Base-by-base conservation (phyloP, 2,329 filamentous ascomycete species). In the Tolypocladium cylindrosporum region DNA sequence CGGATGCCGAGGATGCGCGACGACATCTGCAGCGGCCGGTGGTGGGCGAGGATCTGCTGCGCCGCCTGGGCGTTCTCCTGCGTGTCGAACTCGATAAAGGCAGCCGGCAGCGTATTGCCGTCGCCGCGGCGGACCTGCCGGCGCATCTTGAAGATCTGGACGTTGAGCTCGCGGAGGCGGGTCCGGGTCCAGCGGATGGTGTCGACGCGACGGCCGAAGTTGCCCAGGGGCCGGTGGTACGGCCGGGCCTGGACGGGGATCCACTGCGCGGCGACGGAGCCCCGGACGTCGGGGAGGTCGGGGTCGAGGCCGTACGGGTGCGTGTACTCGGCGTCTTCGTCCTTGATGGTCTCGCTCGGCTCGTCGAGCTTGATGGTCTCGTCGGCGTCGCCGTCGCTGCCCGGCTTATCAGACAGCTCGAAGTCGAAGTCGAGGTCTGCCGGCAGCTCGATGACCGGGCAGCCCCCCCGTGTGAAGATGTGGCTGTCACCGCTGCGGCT, bases 111-210 rank as follows among this genome's bases (percentile, higher is more conserved):
- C 61, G 84, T 81, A 60, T 85, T 81, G 52, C 79, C 84, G 43
- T 89, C 80, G 37, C 91, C 86, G 60, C 89, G 80, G 0, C 89
- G 87, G 56, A 88, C 86, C 51, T 95, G 82, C 54, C 85, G 85
- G 62, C 87, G 83, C 56, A 97, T 83, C 71, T 95, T 88, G 60
- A 66, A 71, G 37, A 77, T 77, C 19, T 73, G 69, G 0, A 67
- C 60, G 53, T 75, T 76, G 16, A 77, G 65, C 2, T 74, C 68
- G 34, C 71, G 70, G 2, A 77, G 65, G 4, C 73, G 67, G 1
- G 80, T 77, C 55, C 94, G 88, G 62, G 86, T 89, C 88, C 89
- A 97, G 61, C 93, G 85, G 71, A 99, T 97, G 0, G 91, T 94
- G 74, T 99, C 94, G 19, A 97, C 92, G 71, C 96, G 94, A 69